A percentile compares a stretch with the other conserved stretches of the same genome.
These are phyloP conservation scores for Neofusicoccum umdonicola DNA, from an alignment of 2,329 filamentous ascomycete species.

Conservation along the genomic window DNA sequence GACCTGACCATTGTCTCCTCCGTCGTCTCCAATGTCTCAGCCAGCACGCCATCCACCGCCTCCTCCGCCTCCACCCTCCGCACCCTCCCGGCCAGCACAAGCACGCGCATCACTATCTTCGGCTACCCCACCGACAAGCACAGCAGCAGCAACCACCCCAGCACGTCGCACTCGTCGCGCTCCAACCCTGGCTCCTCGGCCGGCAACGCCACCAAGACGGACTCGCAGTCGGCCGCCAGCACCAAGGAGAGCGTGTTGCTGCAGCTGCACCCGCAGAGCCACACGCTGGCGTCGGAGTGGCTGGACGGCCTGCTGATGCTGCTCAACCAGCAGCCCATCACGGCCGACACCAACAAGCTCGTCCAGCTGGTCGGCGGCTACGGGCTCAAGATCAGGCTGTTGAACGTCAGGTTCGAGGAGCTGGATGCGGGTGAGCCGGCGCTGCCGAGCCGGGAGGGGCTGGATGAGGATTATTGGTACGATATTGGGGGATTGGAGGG, in stretches of 20 bases:
- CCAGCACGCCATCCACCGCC: conserved; percentile 52
- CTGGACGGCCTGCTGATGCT: conserved; percentile 93
- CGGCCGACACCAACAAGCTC: conserved; percentile 90
- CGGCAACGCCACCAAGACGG: conserved; percentile 7
- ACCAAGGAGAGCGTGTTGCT: conserved; percentile 70
- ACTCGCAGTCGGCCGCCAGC: not conserved
- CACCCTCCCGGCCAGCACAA: conserved; percentile 38
- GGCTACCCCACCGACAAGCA: conserved; percentile 53
- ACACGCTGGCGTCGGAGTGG: conserved; percentile 91
- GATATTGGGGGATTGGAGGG: conserved; percentile 50
- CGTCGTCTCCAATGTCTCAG: conserved; percentile 88
- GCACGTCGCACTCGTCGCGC: conserved; percentile 20
- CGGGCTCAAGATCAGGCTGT: conserved; percentile 83
- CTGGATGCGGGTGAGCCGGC: conserved; percentile 63
- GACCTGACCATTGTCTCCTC: conserved; percentile 86
- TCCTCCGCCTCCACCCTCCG: conserved; percentile 50
- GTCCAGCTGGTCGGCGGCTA: conserved; percentile 85
- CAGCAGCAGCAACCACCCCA: not conserved
- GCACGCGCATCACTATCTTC: conserved; percentile 89
- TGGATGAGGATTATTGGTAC: conserved; percentile 94
- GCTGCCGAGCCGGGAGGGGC: conserved; percentile 76
- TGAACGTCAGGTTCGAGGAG: conserved; percentile 90
- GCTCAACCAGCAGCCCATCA: conserved; percentile 91
- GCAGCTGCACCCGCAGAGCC: conserved; percentile 76
- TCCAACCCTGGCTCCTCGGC: conserved; percentile 35